Base-by-base conservation (phyloP, 2,329 filamentous ascomycete species). In the Ascochyta rabiei region DNA sequence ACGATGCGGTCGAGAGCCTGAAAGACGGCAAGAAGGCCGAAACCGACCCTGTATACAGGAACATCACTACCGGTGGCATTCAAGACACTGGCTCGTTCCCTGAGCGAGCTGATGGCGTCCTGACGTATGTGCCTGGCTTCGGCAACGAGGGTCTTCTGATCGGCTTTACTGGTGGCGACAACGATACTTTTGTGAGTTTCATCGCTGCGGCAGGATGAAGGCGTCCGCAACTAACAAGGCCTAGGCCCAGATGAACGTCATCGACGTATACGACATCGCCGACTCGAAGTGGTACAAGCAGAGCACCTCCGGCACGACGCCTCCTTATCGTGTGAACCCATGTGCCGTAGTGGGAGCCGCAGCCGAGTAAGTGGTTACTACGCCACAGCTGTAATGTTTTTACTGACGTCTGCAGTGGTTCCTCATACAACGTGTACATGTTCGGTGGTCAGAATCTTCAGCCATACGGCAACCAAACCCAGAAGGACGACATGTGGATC, bases 261-360 rank as follows among this genome's bases (percentile, higher is more conserved):
- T 93, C 34, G 88, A 93, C 61, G 84, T 93, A n/a, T 95, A 91
- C 71, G 90, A 95, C 66, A 84, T 93, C 53, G 88, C 84, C 4
- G 82, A 76, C 26, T 80, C 83, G 2, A 82, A 79, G 6, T 95
- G 90, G 90, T 90, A 89, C 68, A 87, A 86, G 63, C 90, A 95
- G 71, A 77, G 82, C 3, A 90, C 89, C 0, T 80, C 79, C 3
- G 85, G 84, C 2, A 79, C 80, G 0, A 81, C 80, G 4, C 87
- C 88, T 0, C 77, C 81, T 0, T 85, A 77, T 72, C 83, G 74
- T 69, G 89, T 75, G 71, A 89, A 81, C 81, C 88, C 69, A 0
- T 95, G 91, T 67, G 87, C 89, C 3, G 88, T 91, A 0, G 85
- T 91, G 1, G 89, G 85, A n/a, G 80, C 85, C 0, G 87, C 90